These are phyloP conservation scores for Pneumocystis wakefieldiae DNA, from an alignment of 1,139 yeast genomes.

Conservation along the genomic window DNA sequence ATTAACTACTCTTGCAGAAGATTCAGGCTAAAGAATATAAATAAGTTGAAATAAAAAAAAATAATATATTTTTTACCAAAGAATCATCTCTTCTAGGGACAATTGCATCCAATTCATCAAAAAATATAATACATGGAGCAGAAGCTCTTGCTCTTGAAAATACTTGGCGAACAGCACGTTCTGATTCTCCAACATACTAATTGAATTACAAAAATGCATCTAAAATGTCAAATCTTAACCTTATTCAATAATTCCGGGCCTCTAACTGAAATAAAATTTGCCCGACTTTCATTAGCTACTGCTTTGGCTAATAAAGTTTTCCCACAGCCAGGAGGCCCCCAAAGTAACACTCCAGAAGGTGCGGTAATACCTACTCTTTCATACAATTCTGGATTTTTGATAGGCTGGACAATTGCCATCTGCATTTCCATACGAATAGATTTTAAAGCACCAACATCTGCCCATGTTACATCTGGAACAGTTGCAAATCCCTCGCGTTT, in stretches of 20 bases:
- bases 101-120: conserved; percentile 89
- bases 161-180: conserved; percentile 87
- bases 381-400: conserved; percentile 78
- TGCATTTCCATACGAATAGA: conserved; percentile 76
- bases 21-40: conserved; percentile 39
- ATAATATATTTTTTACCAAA: conserved; percentile 19
- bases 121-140: conserved; percentile 86
- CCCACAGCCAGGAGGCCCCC: conserved; percentile 99
- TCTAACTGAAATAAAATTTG: conserved; percentile 84
- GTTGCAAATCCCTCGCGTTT: conserved; percentile 98
- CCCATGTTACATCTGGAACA: conserved; percentile 95
- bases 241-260: conserved; percentile 91
- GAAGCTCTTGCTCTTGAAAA: conserved; percentile 89
- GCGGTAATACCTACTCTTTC: conserved; percentile 87
- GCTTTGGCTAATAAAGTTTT: conserved; percentile 91
- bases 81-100: conserved; percentile 89
- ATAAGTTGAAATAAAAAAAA: not conserved
- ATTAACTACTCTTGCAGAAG: conserved; percentile 87
- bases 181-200: conserved; percentile 83
- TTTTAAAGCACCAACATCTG: conserved; percentile 77
- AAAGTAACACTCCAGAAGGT: conserved; percentile 89
- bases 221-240: not conserved
- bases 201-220: not conserved
- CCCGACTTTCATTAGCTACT: conserved; percentile 91
- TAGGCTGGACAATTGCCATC: conserved; percentile 96